A percentile compares a stretch with the other conserved stretches of the same genome.
Conservation (phyloP, 73 alveolate genomes). For the Symbiodinium pilosum region DNA sequence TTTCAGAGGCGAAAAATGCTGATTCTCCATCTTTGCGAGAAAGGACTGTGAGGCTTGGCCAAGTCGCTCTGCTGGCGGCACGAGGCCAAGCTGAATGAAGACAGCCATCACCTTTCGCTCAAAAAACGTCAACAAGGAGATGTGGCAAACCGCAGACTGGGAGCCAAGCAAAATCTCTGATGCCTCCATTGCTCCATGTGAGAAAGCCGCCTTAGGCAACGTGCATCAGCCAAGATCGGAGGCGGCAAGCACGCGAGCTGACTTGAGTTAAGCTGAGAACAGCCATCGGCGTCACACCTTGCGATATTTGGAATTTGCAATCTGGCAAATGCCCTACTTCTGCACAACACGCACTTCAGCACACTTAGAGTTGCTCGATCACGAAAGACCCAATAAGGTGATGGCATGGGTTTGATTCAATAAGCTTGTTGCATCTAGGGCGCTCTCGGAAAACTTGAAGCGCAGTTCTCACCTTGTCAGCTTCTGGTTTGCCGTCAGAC, state of each 20-base stretch:
- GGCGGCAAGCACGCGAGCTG: background rate
- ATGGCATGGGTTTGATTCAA: too few species aligned
- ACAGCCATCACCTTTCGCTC: slow-evolving; percentile 15
- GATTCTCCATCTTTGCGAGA: too few species aligned
- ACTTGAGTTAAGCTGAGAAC: too few species aligned
- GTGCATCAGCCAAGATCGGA: background rate
- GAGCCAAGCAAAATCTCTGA: slow-evolving; percentile 28
- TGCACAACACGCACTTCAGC: background rate
- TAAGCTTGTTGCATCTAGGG: background rate
- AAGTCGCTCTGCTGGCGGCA: slow-evolving; percentile 61
- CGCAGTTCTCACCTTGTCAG: slow-evolving; percentile 50
- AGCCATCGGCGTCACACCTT: slow-evolving; percentile 66
- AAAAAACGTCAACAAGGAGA: background rate
- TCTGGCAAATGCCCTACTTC: too few species aligned
- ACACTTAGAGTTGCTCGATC: too few species aligned
- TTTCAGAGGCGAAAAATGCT: too few species aligned
- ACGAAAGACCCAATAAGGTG: too few species aligned
- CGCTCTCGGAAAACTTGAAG: slow-evolving; percentile 79
- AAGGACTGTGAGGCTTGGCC: too few species aligned
- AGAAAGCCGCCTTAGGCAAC: slow-evolving; percentile 75
- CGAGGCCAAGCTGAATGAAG: slow-evolving; percentile 63
- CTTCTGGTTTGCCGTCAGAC: background rate
- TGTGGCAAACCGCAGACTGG: background rate
- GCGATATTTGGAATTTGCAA: background rate
- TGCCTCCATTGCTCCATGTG: slow-evolving; percentile 85